These are phyloP conservation scores for Suhomyces coccinellae DNA, from an alignment of 1,139 yeast species.

Conservation along the genomic window DNA sequence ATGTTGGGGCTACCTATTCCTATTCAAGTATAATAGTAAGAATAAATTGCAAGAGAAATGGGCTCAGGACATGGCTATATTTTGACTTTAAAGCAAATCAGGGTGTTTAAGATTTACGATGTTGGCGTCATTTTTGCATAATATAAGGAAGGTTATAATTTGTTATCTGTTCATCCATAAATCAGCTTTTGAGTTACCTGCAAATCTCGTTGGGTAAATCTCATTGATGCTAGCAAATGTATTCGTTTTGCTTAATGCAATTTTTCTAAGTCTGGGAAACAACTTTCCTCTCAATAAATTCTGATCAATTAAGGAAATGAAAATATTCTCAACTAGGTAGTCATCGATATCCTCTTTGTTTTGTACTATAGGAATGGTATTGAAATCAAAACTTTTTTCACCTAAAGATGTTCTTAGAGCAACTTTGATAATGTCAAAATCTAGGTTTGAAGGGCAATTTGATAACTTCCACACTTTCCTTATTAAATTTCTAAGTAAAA, in stretches of 20 bases:
- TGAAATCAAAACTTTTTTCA: constrained; percentile 3
- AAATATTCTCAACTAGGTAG: constrained; percentile 45
- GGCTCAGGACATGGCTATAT: too few species aligned
- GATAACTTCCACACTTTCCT: constrained; percentile 34
- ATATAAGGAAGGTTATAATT: too few species aligned
- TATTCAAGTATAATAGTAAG: too few species aligned
- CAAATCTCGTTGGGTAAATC: constrained; percentile 30
- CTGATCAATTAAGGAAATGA: constrained; percentile 53
- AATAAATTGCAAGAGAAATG: too few species aligned
- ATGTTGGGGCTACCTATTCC: too few species aligned
- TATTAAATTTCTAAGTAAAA: constrained; percentile 50
- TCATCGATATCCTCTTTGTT: constrained; percentile 27
- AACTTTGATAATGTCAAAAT: constrained; percentile 28
- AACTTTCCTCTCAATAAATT: constrained; percentile 55
- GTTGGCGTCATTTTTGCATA: not conserved
- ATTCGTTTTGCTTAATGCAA: constrained; percentile 50
- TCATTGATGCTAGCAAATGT: constrained; percentile 50
- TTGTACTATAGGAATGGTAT: constrained; percentile 11
- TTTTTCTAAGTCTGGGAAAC: constrained; percentile 42
- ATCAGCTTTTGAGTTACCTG: constrained; percentile 13
- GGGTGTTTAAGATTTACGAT: too few species aligned
- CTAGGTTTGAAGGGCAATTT: constrained; percentile 29
- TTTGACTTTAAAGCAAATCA: too few species aligned
- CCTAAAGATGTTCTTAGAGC: constrained; percentile 22
- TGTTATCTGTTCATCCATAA: constrained; percentile 17